phyloP scores from a whole-genome alignment of 2,329 filamentous ascomycete genomes.

The Colletotrichum neosansevieriae region DNA sequence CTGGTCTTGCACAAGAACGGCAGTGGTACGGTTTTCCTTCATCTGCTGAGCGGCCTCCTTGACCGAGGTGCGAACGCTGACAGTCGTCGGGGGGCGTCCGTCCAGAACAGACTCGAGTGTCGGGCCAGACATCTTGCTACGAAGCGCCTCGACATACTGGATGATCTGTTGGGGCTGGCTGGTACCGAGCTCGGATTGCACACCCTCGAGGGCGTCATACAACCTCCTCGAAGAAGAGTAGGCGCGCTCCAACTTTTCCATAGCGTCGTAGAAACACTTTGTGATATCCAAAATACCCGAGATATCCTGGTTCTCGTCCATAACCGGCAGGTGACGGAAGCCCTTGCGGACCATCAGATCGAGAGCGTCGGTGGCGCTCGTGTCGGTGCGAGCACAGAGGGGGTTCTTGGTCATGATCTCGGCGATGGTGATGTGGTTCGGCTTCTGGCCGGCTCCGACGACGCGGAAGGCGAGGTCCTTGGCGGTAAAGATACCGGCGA shows the following conservation, averaged over 20 bases:
- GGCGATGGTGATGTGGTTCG: constrained; percentile 89
- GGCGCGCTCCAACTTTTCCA: constrained; percentile 98
- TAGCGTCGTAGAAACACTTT: constrained; percentile 99
- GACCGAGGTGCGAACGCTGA: constrained; percentile 95
- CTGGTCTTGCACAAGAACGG: constrained; percentile 95
- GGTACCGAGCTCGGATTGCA: constrained; percentile 94
- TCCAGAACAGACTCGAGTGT: constrained; percentile 95
- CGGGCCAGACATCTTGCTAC: constrained; percentile 96
- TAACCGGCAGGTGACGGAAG: constrained; percentile 96
- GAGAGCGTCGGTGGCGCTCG: constrained; percentile 95
- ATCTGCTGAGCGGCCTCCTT: constrained; percentile 95
- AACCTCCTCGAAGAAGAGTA: constrained; percentile 98
- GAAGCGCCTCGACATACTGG: constrained; percentile 96
- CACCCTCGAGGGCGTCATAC: constrained; percentile 96
- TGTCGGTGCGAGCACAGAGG: constrained; percentile 95
- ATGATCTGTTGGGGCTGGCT: constrained; percentile 99
- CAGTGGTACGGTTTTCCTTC: constrained; percentile 99
- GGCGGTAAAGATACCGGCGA: constrained; percentile 98
- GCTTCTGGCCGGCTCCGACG: constrained; percentile 90
- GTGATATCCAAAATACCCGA: constrained; percentile 98
- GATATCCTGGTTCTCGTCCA: constrained; percentile 99
- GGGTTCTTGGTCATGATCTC: constrained; percentile 99
- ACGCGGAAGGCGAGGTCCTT: constrained; percentile 99
- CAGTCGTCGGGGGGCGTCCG: constrained; percentile 91
- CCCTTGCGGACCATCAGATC: constrained; percentile 99